A percentile compares a stretch with the other conserved stretches of the same genome.
These are phyloP conservation scores for Populus alba DNA, from an alignment of 345 rosid species.

Conservation along the genomic window DNA sequence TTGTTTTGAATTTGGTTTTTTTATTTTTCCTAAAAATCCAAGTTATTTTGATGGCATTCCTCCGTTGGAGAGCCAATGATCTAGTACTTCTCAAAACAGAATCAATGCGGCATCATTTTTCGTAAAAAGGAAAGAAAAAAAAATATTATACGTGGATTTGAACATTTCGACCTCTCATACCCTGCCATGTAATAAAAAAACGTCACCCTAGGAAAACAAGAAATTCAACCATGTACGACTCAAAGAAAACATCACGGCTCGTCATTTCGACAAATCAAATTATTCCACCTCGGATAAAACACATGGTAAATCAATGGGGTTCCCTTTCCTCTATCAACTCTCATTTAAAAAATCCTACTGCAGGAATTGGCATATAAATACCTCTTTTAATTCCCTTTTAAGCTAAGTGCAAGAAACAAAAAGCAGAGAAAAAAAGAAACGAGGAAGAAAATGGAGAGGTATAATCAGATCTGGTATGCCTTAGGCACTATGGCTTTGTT, in stretches of 20 bases:
- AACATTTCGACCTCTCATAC: not conserved
- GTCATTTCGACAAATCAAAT: not conserved
- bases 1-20: too few species aligned
- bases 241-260: not conserved
- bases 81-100: too few species aligned
- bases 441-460: conserved; percentile 16
- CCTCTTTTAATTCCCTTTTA: too few species aligned
- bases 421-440: not conserved
- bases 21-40: too few species aligned
- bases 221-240: too few species aligned
- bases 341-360: not conserved
- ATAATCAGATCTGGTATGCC: conserved; percentile 64
- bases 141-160: not conserved
- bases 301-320: not conserved
- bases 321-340: not conserved
- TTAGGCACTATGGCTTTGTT: conserved; percentile 44
- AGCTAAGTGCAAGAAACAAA: not conserved
- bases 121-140: not conserved
- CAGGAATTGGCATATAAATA: not conserved
- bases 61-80: too few species aligned
- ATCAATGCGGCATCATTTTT: too few species aligned
- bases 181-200: not conserved
- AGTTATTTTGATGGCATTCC: too few species aligned
- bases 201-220: not conserved
- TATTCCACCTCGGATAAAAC: not conserved